Evolutionary conservation across 768 basidiomycete genomes (phyloP), one percentile per base, ranked within the genome.

Genomic region (Collybiopsis confluens): DNA sequence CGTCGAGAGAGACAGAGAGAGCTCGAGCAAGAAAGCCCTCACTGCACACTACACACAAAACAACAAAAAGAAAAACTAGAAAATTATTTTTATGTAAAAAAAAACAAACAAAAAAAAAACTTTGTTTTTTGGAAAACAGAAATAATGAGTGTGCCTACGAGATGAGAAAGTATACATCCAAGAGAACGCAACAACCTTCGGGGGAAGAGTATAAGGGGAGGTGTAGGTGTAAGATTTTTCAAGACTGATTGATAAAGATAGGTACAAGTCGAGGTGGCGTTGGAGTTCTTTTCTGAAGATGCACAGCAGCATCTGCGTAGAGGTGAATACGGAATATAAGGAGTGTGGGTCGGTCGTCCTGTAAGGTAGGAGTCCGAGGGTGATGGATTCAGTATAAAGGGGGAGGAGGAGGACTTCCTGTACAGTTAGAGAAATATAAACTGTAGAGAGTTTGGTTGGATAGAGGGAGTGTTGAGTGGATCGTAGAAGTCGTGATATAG

Each of bases 91-190:
- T n/a, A n/a, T n/a, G n/a, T n/a, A n/a, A n/a, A n/a, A n/a, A n/a
- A n/a, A n/a, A n/a, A n/a, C n/a, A n/a, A n/a, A n/a, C n/a, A n/a
- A n/a, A n/a, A n/a, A n/a, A n/a, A n/a, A n/a, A n/a, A n/a, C n/a
- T n/a, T n/a, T n/a, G n/a, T n/a, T n/a, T n/a, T n/a, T n/a, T n/a
- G n/a, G n/a, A n/a, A n/a, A n/a, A n/a, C n/a, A n/a, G n/a, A 48
- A 48, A 48, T 35, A 48, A 48, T 18, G 47, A 48, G 33, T 37
- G 47, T 48, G 47, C 5, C 13, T 38, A 48, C 47, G 47, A 48
- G 30, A 15, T 15, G 20, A 23, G n/a, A 23, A 11, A n/a, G 11
- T 20, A 20, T 11, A 48, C 3, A 48, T 35, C 47, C 23, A 36
- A 48, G 16, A 3, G 20, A 30, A 24, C 47, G 23, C n/a, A n/a